Evolutionary conservation across 176 grass and related monocot species (phyloP), one percentile per base, ranked within the genome.

Genomic region (Guadua angustifolia): DNA sequence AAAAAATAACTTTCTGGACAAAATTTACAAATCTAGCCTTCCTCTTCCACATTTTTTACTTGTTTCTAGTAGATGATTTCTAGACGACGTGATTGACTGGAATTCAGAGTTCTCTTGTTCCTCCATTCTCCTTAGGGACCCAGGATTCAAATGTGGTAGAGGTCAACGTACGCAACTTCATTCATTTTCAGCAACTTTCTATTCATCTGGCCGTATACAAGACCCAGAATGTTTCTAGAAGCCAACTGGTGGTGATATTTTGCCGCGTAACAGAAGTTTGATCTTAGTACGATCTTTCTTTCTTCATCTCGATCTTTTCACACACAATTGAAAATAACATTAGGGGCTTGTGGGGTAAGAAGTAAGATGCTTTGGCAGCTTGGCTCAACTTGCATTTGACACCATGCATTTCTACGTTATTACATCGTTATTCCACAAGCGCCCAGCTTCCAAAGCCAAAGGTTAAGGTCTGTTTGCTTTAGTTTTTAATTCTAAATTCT

Each of bases 161-260:
- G 17, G 50, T 75, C 29, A 18, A 55, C 25, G 47, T 19, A 74
- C 49, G 49, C 9, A 74, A 36, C 4, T 11, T n/a, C 32, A 38
- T 19, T 55, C 7, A 13, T 55, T 53, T 33, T 36, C 71, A 53
- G 71, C 7, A 44, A n/a, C 56, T 2, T 49, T 3, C 7, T 24
- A 38, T 38, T 29, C 59, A 62, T 53, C 24, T 26, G 24, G 47
- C 12, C 6, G 1, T 11, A 18, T 5, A 5, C 17, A 18, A 52
- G 26, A 35, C 71, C 46, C 7, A 36, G 71, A 74, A 74, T 55
- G 72, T 36, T 84, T 68, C 49, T 32, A 67, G n/a, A 80, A 62
- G 24, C 13, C 9, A 8, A 8, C 33, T 57, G 7, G 3, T 44
- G 2, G 15, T 72, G 15, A 51, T 52, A 52, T 36, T 59, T 59